Percentiles rank a stretch among this genome's conserved stretches.
phyloP scores from a whole-genome alignment of 2,329 filamentous ascomycete genomes.

The Neurospora sp. region DNA sequence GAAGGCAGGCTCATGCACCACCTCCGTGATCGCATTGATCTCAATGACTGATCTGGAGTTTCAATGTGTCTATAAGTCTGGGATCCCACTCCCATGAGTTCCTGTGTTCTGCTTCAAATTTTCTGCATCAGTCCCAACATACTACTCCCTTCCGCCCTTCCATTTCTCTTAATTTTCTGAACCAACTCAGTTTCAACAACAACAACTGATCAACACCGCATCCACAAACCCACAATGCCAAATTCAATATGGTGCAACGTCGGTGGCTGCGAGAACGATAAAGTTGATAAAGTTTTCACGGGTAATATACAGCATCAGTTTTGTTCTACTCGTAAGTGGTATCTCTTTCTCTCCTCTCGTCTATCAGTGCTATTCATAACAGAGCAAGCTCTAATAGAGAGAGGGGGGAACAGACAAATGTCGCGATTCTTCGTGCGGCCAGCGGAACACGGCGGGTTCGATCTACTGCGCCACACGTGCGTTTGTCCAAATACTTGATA shows the following conservation, averaged over 20 bases:
- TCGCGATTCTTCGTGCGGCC: background rate
- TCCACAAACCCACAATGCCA: background rate
- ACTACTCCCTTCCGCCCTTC: background rate
- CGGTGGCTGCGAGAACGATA: background rate
- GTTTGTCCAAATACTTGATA: no score
- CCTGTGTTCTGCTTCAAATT: background rate
- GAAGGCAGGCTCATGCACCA: background rate
- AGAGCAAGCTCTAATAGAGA: background rate
- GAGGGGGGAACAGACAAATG: background rate
- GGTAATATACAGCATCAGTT: background rate
- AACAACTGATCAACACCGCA: background rate
- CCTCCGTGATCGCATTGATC: background rate
- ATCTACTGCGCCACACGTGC: background rate
- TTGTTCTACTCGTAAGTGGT: background rate
- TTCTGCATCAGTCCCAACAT: background rate
- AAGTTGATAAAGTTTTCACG: background rate
- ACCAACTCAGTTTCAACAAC: background rate
- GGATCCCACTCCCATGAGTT: background rate
- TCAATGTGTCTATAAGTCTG: background rate
- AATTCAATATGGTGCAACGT: background rate
- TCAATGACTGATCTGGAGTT: background rate
- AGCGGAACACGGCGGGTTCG: background rate
- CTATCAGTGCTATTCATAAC: background rate
- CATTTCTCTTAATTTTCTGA: background rate
- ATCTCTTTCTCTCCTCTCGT: background rate